phyloP scores from a whole-genome alignment of 305 asterid genomes.

The Fraxinus dipetala region DNA sequence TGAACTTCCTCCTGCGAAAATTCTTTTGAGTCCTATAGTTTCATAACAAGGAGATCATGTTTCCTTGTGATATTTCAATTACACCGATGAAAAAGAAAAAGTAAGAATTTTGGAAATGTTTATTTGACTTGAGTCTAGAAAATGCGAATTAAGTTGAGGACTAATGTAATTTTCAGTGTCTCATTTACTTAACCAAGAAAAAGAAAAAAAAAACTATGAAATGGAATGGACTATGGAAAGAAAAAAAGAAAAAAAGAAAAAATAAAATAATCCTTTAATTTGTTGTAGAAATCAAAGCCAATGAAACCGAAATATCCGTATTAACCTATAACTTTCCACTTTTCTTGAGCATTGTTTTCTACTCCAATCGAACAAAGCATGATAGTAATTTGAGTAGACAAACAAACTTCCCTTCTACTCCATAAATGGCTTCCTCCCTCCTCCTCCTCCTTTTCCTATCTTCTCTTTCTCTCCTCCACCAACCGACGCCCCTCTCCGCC shows the following conservation, averaged over 20 bases:
- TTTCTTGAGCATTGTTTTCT: constrained; percentile 14
- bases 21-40: neutral
- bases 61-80: neutral
- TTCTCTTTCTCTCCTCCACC: constrained; percentile 35
- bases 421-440: constrained; percentile 32
- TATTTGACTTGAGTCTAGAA: neutral
- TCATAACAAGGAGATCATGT: neutral
- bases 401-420: neutral
- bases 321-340: neutral
- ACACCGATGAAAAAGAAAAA: neutral
- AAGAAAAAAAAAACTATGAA: too few species aligned
- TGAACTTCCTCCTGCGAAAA: neutral
- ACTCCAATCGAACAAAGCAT: neutral
- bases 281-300: neutral
- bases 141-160: neutral
- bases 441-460: constrained; percentile 29
- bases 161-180: neutral
- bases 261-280: neutral
- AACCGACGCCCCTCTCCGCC: constrained; percentile 38
- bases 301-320: neutral
- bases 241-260: too few species aligned
- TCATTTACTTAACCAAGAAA: neutral
- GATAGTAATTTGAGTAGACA: neutral
- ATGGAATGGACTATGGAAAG: neutral
- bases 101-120: neutral